phyloP scores from a whole-genome alignment of 768 basidiomycete genomes.

The Tylopilus sp. region DNA sequence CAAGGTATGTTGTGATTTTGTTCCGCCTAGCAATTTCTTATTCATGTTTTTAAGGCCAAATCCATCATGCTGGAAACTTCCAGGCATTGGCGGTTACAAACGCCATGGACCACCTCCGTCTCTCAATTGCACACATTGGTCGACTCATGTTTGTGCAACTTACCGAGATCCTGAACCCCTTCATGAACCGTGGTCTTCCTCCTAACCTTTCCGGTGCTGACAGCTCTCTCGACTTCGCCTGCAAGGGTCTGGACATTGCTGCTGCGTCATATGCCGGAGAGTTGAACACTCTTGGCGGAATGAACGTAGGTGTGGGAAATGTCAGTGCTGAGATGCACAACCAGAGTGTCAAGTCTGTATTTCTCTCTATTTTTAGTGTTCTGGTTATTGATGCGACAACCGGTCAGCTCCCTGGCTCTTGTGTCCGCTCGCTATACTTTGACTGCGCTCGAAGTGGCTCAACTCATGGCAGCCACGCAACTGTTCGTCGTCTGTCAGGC shows the following conservation, averaged over 20 bases:
- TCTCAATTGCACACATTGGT: conserved; percentile 66
- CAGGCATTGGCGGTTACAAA: conserved; percentile 85
- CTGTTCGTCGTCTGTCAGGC: conserved; percentile 78
- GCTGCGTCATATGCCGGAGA: conserved; percentile 80
- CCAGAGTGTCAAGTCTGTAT: conserved; percentile 79
- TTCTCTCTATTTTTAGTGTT: neutral
- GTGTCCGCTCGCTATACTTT: conserved; percentile 81
- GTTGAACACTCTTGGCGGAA: conserved; percentile 68
- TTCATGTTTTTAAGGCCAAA: conserved; percentile 34
- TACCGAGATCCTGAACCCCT: conserved; percentile 53
- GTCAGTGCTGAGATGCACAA: conserved; percentile 93
- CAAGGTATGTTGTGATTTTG: conserved; percentile 14
- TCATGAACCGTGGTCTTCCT: conserved; percentile 73
- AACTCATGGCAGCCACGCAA: conserved; percentile 70
- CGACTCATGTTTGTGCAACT: conserved; percentile 66
- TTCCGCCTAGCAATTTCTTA: neutral
- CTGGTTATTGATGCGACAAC: neutral
- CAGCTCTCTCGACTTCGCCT: conserved; percentile 77
- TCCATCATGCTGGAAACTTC: conserved; percentile 88
- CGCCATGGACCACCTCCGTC: conserved; percentile 83
- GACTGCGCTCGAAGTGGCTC: conserved; percentile 72
- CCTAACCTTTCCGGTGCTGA: conserved; percentile 77
- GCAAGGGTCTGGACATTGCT: conserved; percentile 82
- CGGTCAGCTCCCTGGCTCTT: conserved; percentile 71
- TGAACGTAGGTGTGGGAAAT: conserved; percentile 79